phyloP scores from a whole-genome alignment of 2,329 filamentous ascomycete genomes.

The Coniochaeta sp. region DNA sequence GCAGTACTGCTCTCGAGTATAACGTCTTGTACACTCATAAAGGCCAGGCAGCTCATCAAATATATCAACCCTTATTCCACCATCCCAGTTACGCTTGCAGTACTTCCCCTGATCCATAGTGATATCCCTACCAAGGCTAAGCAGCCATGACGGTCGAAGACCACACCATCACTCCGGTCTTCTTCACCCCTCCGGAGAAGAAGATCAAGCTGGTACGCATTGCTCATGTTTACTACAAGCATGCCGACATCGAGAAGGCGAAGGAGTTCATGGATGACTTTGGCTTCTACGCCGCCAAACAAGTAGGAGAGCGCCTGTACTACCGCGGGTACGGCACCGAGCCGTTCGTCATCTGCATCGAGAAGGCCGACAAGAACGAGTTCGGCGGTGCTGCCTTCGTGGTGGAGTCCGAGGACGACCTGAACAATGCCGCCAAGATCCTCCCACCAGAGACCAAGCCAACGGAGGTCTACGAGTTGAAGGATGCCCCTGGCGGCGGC shows the following conservation, averaged over 20 bases:
- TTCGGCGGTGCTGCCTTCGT: slow-evolving; percentile 53
- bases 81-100: not conserved
- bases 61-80: not conserved
- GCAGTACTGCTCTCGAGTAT: not conserved
- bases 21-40: not conserved
- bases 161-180: slow-evolving; percentile 5
- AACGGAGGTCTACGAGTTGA: slow-evolving; percentile 38
- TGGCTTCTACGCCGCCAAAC: slow-evolving; percentile 33
- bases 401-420: slow-evolving; percentile 48
- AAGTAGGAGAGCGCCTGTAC: slow-evolving; percentile 39
- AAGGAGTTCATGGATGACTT: slow-evolving; percentile 39
- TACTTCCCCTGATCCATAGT: not conserved
- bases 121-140: not conserved
- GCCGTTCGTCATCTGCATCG: slow-evolving; percentile 51
- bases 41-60: not conserved
- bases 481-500: slow-evolving; percentile 47
- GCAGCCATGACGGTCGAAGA: slow-evolving; percentile 14
- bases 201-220: slow-evolving; percentile 30
- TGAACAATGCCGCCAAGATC: slow-evolving; percentile 38
- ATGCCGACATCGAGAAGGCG: slow-evolving; percentile 33
- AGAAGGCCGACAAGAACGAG: slow-evolving; percentile 34
- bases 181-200: slow-evolving; percentile 6
- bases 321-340: slow-evolving; percentile 55
- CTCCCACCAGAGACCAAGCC: slow-evolving; percentile 40
- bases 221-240: slow-evolving; percentile 41